Base-by-base conservation (phyloP, 1,284 basidiomycete genomes). In the Phellinidium pouzarii region DNA sequence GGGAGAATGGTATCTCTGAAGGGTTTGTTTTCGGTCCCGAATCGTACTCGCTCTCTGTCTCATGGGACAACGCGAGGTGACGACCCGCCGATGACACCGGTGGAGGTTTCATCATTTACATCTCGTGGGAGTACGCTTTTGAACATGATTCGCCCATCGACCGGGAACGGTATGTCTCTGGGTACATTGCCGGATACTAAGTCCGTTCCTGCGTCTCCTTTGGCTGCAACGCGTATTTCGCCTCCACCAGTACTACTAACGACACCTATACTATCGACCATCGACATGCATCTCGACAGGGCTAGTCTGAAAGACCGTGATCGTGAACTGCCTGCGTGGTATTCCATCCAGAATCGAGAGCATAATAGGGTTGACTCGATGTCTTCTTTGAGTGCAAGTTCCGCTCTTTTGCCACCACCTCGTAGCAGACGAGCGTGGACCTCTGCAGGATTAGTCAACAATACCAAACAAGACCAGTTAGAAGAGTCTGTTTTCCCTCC, bases 321-420 rank as follows among this genome's bases (percentile, higher is more conserved):
- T 25, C 44, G 46, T 17, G 50, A 52, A 31, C 9, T 52, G 19
- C 54, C 54, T 8, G 50, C 48, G 22, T 56, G 54, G 54, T 56
- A 56, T 31, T 48, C 54, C 26, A 34, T 56, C 34, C 50, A 56
- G 26, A 48, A 23, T 14, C 50, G 45, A 5, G 45, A 46, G 20
- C 49, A 47, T 27, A 37, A 29, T 44, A 56, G 50, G 44, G 54
- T 50, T 14, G 54, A 56, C 14, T 48, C 50, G 17, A 34, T 20
- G n/a, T 34, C 54, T 20, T 55, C 70, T 3, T 59, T 72, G 45
- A 70, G 72, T 5, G 58, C 74, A 54, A 64, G 67, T 12, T 67
- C 76, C 0, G 60, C 81, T 14, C 69, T 86, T 47, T 80, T 83
- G 44, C 84, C 83, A 2, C 82, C 82, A 40, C 80, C 84, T 0